Percentiles rank a stretch among this genome's conserved stretches.
Evolutionary conservation across 768 basidiomycete genomes (phyloP).

Genomic region (Pholiota molesta): DNA sequence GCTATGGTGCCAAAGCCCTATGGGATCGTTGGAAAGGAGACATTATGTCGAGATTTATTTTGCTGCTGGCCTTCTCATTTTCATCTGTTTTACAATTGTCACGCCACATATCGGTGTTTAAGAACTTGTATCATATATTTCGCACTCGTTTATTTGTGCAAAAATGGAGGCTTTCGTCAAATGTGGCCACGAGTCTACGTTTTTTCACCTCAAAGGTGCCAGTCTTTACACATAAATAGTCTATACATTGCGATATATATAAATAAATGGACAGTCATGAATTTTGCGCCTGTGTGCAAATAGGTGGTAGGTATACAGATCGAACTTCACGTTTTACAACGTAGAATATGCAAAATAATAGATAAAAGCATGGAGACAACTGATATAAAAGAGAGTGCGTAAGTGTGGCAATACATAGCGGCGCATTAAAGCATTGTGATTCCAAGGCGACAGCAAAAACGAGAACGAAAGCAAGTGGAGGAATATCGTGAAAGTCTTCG

Average conservation of each 20-base stretch:
- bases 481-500: background rate
- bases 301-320: background rate
- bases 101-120: background rate
- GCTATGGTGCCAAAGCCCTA: too few species aligned
- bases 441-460: background rate
- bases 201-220: too few species aligned
- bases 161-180: too few species aligned
- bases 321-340: background rate
- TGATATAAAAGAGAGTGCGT: background rate
- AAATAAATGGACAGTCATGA: background rate
- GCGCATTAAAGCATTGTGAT: background rate
- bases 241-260: background rate
- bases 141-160: background rate
- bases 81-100: background rate
- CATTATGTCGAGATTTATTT: background rate
- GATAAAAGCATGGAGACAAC: background rate
- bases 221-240: background rate
- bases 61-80: constrained; percentile 1
- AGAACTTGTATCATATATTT: background rate
- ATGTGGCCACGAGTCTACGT: too few species aligned
- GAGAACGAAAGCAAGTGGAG: background rate
- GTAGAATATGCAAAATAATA: background rate
- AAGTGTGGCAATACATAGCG: background rate
- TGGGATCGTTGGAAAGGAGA: too few species aligned
- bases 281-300: background rate